These are phyloP conservation scores for Sordariomycetes sp. DNA, from an alignment of 2,329 filamentous ascomycete genomes.

Conservation along the genomic window DNA sequence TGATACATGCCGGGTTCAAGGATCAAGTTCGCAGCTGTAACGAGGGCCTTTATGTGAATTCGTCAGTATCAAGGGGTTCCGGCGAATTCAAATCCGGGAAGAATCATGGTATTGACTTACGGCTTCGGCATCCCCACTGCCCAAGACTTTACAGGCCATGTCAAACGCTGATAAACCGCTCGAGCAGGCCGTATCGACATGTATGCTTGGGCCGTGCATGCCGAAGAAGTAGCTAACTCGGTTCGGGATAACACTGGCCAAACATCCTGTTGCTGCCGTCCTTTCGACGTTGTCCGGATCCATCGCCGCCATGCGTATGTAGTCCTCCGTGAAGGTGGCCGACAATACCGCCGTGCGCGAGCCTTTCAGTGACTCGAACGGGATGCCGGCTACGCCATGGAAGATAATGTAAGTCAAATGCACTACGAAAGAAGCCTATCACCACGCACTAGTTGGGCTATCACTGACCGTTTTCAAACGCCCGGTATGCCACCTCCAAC, in stretches of 20 bases:
- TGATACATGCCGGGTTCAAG: conserved; percentile 9
- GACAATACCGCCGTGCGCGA: conserved; percentile 24
- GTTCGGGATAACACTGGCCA: conserved; percentile 23
- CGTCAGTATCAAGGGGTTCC: no score
- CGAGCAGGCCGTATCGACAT: conserved; percentile 11
- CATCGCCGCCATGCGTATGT: conserved; percentile 15
- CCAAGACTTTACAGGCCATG: conserved; percentile 21
- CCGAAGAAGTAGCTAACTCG: conserved; percentile 28
- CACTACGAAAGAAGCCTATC: no score
- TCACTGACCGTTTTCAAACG: conserved; percentile 23
- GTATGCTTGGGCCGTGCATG: conserved; percentile 8
- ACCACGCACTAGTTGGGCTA: no score
- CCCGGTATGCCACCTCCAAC: conserved; percentile 22
- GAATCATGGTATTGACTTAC: no score
- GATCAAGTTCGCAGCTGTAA: conserved; percentile 10
- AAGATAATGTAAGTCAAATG: no score
- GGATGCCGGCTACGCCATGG: conserved; percentile 24
- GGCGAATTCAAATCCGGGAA: no score
- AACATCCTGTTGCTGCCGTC: conserved; percentile 22
- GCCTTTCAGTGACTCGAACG: conserved; percentile 15
- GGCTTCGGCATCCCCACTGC: conserved; percentile 33
- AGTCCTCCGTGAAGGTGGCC: conserved; percentile 28
- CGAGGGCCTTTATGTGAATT: conserved; percentile 10
- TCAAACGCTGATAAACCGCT: conserved; percentile 9
- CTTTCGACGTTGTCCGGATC: conserved; percentile 23